Percentiles rank a stretch among this genome's conserved stretches.
These are phyloP conservation scores for Leucocoprinus sp. DNA, from an alignment of 768 basidiomycete genomes.

Conservation along the genomic window DNA sequence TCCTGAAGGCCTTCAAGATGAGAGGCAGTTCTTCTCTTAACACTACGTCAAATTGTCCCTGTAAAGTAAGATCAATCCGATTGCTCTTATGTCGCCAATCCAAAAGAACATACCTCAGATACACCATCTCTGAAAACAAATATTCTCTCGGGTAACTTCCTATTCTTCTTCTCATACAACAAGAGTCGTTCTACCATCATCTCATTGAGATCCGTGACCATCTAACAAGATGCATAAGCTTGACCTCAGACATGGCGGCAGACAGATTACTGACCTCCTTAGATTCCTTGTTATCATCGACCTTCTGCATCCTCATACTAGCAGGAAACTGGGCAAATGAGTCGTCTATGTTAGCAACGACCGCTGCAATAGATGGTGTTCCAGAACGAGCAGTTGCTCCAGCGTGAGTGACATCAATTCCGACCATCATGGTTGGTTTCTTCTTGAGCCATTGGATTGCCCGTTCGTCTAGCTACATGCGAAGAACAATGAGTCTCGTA, in stretches of 20 bases:
- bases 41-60: slow-evolving; percentile 71
- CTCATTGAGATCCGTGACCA: slow-evolving; percentile 53
- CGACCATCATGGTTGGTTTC: slow-evolving; percentile 73
- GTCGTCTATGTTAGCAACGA: slow-evolving; percentile 68
- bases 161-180: slow-evolving; percentile 48
- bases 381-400: slow-evolving; percentile 58
- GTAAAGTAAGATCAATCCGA: background rate
- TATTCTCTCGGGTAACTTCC: slow-evolving; percentile 54
- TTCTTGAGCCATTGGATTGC: slow-evolving; percentile 60
- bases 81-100: background rate
- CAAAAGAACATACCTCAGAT: slow-evolving; percentile 45
- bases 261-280: slow-evolving; percentile 27
- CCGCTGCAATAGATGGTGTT: slow-evolving; percentile 76
- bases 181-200: slow-evolving; percentile 71
- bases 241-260: background rate
- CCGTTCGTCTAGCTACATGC: slow-evolving; percentile 36
- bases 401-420: slow-evolving; percentile 81
- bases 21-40: slow-evolving; percentile 52
- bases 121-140: slow-evolving; percentile 77
- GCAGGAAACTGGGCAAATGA: slow-evolving; percentile 73
- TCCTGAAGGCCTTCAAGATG: slow-evolving; percentile 54
- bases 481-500: background rate
- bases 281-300: slow-evolving; percentile 27
- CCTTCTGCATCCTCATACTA: slow-evolving; percentile 54
- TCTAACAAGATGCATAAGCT: slow-evolving; percentile 36